Conservation (phyloP, 164 flowering plant genomes). For the Cinnamomum chago region DNA sequence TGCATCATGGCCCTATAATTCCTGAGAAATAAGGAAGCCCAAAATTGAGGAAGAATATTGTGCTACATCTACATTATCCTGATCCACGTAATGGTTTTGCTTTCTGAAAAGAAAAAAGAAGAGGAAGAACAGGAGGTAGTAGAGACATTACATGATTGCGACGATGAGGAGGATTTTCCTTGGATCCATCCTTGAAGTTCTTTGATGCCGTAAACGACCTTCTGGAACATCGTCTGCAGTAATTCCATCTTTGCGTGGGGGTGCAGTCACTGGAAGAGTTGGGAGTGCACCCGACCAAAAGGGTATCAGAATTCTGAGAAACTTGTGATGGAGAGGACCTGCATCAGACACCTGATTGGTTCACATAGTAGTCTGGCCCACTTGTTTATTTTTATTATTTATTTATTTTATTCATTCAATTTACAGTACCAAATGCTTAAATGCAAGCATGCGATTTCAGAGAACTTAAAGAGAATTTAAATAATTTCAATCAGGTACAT, state of each 20-base stretch:
- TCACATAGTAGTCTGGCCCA: not conserved
- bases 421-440: not conserved
- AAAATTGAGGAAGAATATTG: not conserved
- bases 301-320: slow-evolving; percentile 76
- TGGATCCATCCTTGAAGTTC: slow-evolving; percentile 89
- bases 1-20: not conserved
- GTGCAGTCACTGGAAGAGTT: slow-evolving; percentile 93
- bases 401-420: no score
- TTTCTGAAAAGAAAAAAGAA: no score
- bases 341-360: slow-evolving; percentile 12
- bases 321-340: slow-evolving; percentile 87
- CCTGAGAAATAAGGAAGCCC: not conserved
- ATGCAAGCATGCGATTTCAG: not conserved
- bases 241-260: slow-evolving; percentile 70
- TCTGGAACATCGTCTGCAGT: slow-evolving; percentile 58
- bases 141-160: slow-evolving; percentile 74
- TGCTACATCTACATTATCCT: not conserved
- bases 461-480: not conserved
- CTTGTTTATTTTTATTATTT: not conserved
- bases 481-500: no score
- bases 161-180: slow-evolving; percentile 84
- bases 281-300: slow-evolving; percentile 98
- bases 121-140: not conserved
- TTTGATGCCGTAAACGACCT: slow-evolving; percentile 69
- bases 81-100: not conserved